phyloP scores from a whole-genome alignment of 2,329 filamentous ascomycete genomes.

The Fusarium buharicum region DNA sequence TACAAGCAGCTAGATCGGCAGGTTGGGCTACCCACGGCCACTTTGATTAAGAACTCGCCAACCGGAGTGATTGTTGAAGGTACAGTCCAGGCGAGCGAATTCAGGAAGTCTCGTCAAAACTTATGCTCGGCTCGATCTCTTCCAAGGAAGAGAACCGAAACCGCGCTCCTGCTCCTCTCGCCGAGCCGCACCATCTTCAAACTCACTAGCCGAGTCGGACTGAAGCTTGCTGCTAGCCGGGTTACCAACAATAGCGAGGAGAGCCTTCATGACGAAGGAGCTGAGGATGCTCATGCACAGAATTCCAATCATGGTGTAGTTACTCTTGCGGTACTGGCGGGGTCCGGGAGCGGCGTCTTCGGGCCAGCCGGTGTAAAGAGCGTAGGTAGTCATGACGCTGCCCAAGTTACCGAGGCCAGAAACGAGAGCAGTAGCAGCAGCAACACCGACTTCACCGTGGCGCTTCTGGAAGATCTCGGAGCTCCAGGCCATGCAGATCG shows the following conservation, averaged over 20 bases:
- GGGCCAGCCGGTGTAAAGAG: conserved; percentile 87
- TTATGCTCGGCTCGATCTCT: conserved; percentile 45
- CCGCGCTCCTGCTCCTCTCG: conserved; percentile 68
- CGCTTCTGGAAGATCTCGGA: conserved; percentile 89
- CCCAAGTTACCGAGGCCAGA: conserved; percentile 89
- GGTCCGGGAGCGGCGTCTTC: conserved; percentile 75
- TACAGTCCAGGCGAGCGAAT: conserved; percentile 24
- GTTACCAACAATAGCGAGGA: conserved; percentile 70
- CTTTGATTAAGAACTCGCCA: conserved; percentile 16
- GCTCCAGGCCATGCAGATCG: conserved; percentile 94
- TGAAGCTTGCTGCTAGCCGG: conserved; percentile 59
- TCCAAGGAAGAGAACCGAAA: conserved; percentile 58
- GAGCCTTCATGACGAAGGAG: conserved; percentile 73
- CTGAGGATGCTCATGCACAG: conserved; percentile 80
- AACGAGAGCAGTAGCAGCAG: conserved; percentile 84
- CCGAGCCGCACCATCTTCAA: conserved; percentile 69
- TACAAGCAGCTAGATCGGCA: conserved; percentile 44
- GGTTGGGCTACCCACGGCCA: conserved; percentile 52
- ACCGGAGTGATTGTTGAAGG: conserved; percentile 47
- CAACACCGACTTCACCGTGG: conserved; percentile 90
- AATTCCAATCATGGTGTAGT: conserved; percentile 89
- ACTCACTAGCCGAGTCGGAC: conserved; percentile 55
- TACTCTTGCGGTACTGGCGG: conserved; percentile 82
- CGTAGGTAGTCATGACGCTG: conserved; percentile 88
- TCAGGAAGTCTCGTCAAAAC: conserved; percentile 13